phyloP scores from a whole-genome alignment of 2,329 filamentous ascomycete genomes.

The Conoideocrella luteorostrata region DNA sequence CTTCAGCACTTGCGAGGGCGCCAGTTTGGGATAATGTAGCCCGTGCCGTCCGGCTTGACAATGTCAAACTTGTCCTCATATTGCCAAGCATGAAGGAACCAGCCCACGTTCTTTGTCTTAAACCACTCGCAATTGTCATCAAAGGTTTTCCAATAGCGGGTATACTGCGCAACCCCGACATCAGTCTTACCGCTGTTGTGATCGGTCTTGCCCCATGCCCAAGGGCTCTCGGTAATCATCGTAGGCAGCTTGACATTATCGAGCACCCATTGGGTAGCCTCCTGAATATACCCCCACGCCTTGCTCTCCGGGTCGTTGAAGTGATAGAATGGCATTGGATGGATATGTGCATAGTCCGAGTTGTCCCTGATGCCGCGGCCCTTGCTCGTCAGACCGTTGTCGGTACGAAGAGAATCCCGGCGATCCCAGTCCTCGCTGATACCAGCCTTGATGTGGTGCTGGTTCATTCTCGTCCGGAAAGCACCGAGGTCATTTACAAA shows the following conservation, averaged over 20 bases:
- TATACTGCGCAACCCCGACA: conserved; percentile 12
- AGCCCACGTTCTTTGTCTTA: conserved; percentile 11
- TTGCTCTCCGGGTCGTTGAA: conserved; percentile 8
- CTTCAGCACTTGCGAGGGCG: conserved; percentile 12
- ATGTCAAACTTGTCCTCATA: conserved; percentile 15
- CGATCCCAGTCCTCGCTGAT: conserved; percentile 18
- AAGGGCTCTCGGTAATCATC: conserved; percentile 15
- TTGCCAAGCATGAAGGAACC: conserved; percentile 16
- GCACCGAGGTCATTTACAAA: conserved; percentile 13
- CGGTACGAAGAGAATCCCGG: conserved; percentile 13
- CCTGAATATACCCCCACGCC: conserved; percentile 14
- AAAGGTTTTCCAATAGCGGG: conserved; percentile 13
- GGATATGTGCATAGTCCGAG: conserved; percentile 16
- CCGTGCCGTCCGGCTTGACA: conserved; percentile 11
- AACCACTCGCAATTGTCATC: conserved; percentile 16
- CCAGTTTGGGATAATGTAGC: conserved; percentile 15
- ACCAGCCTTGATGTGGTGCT: conserved; percentile 11
- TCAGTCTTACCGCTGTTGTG: conserved; percentile 13
- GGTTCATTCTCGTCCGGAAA: conserved; percentile 12
- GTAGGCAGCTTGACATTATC: conserved; percentile 12
- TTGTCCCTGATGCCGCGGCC: conserved; percentile 13
- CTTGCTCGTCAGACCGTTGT: conserved; percentile 9
- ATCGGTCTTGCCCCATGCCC: conserved; percentile 13
- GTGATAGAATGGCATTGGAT: conserved; percentile 17
- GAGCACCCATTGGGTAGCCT: conserved; percentile 12